Evolutionary conservation across 1,139 yeast genomes (phyloP), one percentile per base, ranked within the genome.

Genomic region (Kodamaea plutei): DNA sequence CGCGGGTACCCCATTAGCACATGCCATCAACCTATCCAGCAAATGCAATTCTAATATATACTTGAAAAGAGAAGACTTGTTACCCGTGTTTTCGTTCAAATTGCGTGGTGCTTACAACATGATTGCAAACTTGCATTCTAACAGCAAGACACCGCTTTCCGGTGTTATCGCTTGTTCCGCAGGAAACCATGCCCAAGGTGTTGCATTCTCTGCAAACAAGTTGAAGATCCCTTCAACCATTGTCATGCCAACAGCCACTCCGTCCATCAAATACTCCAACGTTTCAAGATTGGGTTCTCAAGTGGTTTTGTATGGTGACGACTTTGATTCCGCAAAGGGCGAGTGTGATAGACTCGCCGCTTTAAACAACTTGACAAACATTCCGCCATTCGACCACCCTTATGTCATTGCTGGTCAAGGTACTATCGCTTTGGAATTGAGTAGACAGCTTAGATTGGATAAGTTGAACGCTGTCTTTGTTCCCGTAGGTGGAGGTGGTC

Each of bases 321-420:
- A 88, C 50, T 91, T 91, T 50, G 98, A 91, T 53, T 70, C 85
- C 11, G 96, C 98, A 12, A 91, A 91, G 56, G 75, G 69, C 14
- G 97, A 91, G 56, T 91, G 98, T 58, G 72, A 73, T 2, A 66
- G 95, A 36, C 61, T 91, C 36, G 64, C 83, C 21, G 61, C 64
- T 16, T 75, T 79, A 47, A 74, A 87, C 39, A 89, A 87, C 15
- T 68, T 85, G 47, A 81, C 93, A 8, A 83, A 88, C 48, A 84
- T 91, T 27, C 98, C 98, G 8, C 99, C 99, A 1, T 91, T 91
- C 54, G 94, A 91, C 53, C 96, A 91, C 54, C 99, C 99, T 2
- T 87, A 82, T 47, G 96, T 93, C 42, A 87, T 91, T 58, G 98
- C 99, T n/a, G 99, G 99, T 19, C 99, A 91, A 60, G 99, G 97